phyloP scores from a whole-genome alignment of 345 rosid genomes.

The Nephelium lappaceum region DNA sequence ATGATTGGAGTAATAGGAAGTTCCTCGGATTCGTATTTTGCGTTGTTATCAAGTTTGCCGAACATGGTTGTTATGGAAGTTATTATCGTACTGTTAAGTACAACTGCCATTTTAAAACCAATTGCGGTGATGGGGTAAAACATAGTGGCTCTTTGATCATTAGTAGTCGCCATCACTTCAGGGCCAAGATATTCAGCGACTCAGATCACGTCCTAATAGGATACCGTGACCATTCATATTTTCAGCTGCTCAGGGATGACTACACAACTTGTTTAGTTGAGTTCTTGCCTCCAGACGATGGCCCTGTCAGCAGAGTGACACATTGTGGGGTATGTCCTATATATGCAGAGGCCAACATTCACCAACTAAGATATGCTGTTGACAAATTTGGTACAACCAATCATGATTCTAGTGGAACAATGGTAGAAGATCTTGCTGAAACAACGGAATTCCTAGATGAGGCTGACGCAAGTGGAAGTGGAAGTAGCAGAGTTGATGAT shows the following conservation, averaged over 20 bases:
- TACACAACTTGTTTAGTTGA: neutral
- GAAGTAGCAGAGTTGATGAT: neutral
- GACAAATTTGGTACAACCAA: neutral
- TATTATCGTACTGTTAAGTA: neutral
- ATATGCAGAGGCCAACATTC: neutral
- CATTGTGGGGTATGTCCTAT: neutral
- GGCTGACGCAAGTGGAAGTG: neutral
- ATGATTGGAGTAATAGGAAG: neutral
- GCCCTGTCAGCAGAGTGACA: neutral
- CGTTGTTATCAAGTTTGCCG: neutral
- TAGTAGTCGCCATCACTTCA: too few relatives aligned
- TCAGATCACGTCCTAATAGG: neutral
- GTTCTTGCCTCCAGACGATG: neutral
- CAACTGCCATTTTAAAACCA: neutral
- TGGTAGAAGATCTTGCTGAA: neutral
- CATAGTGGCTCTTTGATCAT: neutral
- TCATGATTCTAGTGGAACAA: neutral
- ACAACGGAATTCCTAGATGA: neutral
- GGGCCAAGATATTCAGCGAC: neutral
- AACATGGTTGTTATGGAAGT: neutral
- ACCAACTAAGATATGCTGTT: neutral
- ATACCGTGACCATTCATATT: neutral
- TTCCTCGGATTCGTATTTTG: neutral
- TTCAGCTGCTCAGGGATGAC: neutral
- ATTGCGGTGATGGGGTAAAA: neutral